Evolutionary conservation across 1,284 basidiomycete species (phyloP).

Genomic region (Rhodotorula sp.): DNA sequence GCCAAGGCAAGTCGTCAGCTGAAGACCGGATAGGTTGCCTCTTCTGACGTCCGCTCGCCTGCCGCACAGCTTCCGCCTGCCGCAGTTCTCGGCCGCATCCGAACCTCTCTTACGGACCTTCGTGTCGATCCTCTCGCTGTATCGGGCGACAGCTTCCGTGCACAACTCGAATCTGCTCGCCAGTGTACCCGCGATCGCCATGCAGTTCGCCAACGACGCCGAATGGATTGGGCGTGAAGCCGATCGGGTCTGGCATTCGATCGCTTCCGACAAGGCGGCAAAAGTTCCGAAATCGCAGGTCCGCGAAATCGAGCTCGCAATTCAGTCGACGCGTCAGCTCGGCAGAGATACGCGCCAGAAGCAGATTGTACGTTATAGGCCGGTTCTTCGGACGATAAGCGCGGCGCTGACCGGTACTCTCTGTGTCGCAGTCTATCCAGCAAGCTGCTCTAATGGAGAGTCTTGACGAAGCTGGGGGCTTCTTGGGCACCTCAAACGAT

Average conservation of each 20-base stretch:
- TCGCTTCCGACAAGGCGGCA: constrained; percentile 1
- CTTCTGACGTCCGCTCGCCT: constrained; percentile 11
- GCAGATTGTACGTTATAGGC: constrained; percentile 34
- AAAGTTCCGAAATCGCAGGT: constrained; percentile 9
- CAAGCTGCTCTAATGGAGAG: constrained; percentile 53
- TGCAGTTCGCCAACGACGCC: constrained; percentile 86
- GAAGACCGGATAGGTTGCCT: too few species aligned
- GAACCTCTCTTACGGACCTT: constrained; percentile 58
- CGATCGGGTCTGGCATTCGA: constrained; percentile 50
- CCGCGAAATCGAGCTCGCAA: constrained; percentile 23
- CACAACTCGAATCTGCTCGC: constrained; percentile 59
- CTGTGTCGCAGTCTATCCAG: constrained; percentile 53
- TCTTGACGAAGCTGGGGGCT: constrained; percentile 66
- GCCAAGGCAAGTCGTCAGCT: constrained; percentile 40
- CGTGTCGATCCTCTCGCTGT: constrained; percentile 71
- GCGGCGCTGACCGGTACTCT: background rate
- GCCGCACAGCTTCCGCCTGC: constrained; percentile 36
- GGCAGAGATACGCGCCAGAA: constrained; percentile 32
- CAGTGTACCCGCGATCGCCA: constrained; percentile 60
- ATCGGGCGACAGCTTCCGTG: constrained; percentile 76
- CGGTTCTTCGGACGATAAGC: background rate
- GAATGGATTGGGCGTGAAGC: constrained; percentile 59
- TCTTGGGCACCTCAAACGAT: constrained; percentile 70
- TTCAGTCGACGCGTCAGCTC: constrained; percentile 27
- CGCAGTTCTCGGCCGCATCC: constrained; percentile 29